Evolutionary conservation across 352 stramenopile genomes (phyloP), one percentile per base, ranked within the genome.

Genomic region (Blastocystis sp.): DNA sequence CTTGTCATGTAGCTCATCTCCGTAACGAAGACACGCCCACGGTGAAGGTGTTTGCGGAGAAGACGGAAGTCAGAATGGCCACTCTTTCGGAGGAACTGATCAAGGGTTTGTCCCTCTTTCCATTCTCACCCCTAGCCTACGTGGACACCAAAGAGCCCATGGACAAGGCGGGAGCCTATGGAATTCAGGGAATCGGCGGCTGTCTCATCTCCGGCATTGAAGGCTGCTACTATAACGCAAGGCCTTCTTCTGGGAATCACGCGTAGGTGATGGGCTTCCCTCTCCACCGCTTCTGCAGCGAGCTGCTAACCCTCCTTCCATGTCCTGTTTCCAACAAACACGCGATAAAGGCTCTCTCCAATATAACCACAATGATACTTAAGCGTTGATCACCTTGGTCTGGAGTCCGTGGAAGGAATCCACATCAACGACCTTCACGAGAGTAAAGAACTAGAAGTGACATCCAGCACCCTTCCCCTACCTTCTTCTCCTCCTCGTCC

Each of bases 401-500:
- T 88, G 60, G 65, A 88, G 78, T 79, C 78, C 78, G n/a, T 88
- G 64, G 78, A 88, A 88, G 78, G 70, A 53, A 88, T 48, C 43
- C 62, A 88, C 78, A 66, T 88, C 61, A 56, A 88, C 43, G 21
- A 88, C 78, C 59, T 88, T 28, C 2, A 76, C 64, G 66, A 79
- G 48, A 56, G 78, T 88, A 61, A 69, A 88, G 78, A 88, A 88
- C 78, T 88, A 88, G 19, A 76, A 79, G 61, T 88, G 21, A 88
- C 28, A 19, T 2, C 28, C 4, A 10, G n/a, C 21, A 45, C 21
- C 61, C n/a, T 28, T 60, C 43, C 17, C 28, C 21, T 79, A 88
- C 67, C 19, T 98, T 98, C 92, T 99, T 96, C 88, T 97, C 96
- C 89, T 96, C 95, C 82, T 99, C 96, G 91, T 99, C 96, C 89